Evolutionary conservation across 2,329 filamentous ascomycete genomes (phyloP), one percentile per base, ranked within the genome.

Genomic region (Microascus cirrosus): DNA sequence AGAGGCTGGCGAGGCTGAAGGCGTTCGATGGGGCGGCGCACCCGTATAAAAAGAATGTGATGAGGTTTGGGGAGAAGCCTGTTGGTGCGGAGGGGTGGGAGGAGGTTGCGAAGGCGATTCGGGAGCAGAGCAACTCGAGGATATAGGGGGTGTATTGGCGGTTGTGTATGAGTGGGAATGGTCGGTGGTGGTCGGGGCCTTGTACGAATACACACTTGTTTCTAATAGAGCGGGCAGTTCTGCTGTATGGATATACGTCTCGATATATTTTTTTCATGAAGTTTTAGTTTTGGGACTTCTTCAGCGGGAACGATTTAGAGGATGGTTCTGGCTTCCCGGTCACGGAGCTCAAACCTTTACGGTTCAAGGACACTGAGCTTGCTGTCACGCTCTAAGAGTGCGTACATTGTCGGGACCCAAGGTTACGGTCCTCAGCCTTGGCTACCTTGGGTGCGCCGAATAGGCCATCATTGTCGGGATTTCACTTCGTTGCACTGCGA

Each of bases 1-100:
- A 90, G 77, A 77, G 95, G 62, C 75, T 99, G 75, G 90, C 86
- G 42, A 80, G 94, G 65, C 74, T 99, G 69, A 99, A 97, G 82
- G 92, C 89, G 6, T 99, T 96, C 71, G 95, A 99, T 74, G 91
- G 93, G n/a, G 78, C 83, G 45, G 84, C 84, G 25, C 92, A 99
- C 76, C 95, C 94, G 45, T 97, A 96, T 72, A 89, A 89, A 80
- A 73, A 86, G 71, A 99, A 99, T 68, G 74, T 97, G 61, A 73
- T 96, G 55, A 83, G 82, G 69, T 87, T 93, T 64, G 80, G 78
- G 7, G 86, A 84, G 18, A 76, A 81, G 64, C 66, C 69, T 48
- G 81, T 84, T 1, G 81, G 81, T 0, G 65, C 71, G 53, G 68
- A 74, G 48, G 80, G 80, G 2, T 84, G 81, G 81, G 72, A 77